These are phyloP conservation scores for Diaporthe vexans DNA, from an alignment of 2,329 filamentous ascomycete genomes.

Conservation along the genomic window DNA sequence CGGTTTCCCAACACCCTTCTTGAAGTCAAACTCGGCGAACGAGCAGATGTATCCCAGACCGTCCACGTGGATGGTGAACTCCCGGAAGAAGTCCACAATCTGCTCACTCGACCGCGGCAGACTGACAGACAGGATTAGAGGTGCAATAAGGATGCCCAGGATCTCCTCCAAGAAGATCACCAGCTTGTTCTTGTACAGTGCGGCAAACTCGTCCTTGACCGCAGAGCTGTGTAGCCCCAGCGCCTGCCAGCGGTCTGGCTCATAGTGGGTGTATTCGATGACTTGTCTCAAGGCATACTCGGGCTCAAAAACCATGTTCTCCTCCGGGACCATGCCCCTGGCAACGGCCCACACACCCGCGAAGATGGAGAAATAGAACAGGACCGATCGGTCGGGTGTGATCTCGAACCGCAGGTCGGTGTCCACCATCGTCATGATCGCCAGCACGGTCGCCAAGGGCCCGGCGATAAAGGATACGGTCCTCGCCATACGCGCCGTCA, in stretches of 20 bases:
- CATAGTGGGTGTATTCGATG: constrained; percentile 92
- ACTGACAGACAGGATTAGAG: constrained; percentile 88
- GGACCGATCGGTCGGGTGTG: constrained; percentile 85
- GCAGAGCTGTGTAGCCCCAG: constrained; percentile 90
- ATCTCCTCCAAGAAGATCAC: constrained; percentile 94
- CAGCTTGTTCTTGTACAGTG: constrained; percentile 92
- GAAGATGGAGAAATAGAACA: constrained; percentile 91
- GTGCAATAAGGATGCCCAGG: constrained; percentile 91
- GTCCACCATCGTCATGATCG: constrained; percentile 87
- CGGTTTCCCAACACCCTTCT: constrained; percentile 75
- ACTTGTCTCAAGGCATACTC: constrained; percentile 90
- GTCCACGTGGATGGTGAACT: constrained; percentile 97
- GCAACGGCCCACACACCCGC: constrained; percentile 87
- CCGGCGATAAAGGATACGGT: constrained; percentile 92
- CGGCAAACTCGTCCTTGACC: constrained; percentile 89
- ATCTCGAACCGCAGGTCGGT: constrained; percentile 94
- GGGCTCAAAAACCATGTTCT: constrained; percentile 91
- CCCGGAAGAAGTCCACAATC: constrained; percentile 96
- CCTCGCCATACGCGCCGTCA: constrained; percentile 86
- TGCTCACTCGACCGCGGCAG: constrained; percentile 91
- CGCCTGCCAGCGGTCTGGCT: constrained; percentile 88
- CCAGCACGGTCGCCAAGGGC: constrained; percentile 87
- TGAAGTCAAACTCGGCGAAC: constrained; percentile 97
- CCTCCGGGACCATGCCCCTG: constrained; percentile 86
- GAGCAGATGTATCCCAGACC: constrained; percentile 96